Evolutionary conservation across 202 grass and related monocot species (phyloP).

Genomic region (Schoenoplectus triqueter): DNA sequence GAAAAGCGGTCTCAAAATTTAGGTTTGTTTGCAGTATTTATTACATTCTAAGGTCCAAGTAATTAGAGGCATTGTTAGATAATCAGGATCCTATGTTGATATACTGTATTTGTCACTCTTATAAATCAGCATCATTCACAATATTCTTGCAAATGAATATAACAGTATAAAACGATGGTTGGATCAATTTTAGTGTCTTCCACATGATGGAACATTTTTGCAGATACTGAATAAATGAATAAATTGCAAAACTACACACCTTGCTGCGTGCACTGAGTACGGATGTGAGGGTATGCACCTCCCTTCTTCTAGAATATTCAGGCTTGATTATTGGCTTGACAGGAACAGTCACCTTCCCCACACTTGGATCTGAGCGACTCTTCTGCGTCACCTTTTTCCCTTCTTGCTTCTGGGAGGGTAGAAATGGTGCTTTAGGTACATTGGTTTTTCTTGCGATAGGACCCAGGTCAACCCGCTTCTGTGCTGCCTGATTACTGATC

Average conservation of each 20-base stretch:
- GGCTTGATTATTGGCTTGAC: conserved; percentile 14
- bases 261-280: conserved; percentile 78
- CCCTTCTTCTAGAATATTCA: conserved; percentile 52
- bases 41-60: not conserved
- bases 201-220: not conserved
- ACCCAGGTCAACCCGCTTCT: conserved; percentile 19
- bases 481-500: conserved; percentile 18
- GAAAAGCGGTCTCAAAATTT: not conserved
- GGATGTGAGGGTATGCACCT: conserved; percentile 53
- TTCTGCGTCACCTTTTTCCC: conserved; percentile 26
- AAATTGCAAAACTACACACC: conserved; percentile 48
- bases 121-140: not conserved
- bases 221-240: not conserved
- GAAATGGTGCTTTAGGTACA: conserved; percentile 21
- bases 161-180: not conserved
- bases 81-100: not conserved
- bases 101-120: not conserved
- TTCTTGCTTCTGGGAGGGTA: conserved; percentile 26
- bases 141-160: not conserved
- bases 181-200: conserved; percentile 16
- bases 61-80: conserved; percentile 3
- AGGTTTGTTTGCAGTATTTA: not conserved
- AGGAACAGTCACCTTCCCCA: conserved; percentile 14
- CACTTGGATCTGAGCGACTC: conserved; percentile 24
- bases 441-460: conserved; percentile 11